Conservation (phyloP, 2,329 filamentous ascomycete genomes). For the Lachnellula cervina region DNA sequence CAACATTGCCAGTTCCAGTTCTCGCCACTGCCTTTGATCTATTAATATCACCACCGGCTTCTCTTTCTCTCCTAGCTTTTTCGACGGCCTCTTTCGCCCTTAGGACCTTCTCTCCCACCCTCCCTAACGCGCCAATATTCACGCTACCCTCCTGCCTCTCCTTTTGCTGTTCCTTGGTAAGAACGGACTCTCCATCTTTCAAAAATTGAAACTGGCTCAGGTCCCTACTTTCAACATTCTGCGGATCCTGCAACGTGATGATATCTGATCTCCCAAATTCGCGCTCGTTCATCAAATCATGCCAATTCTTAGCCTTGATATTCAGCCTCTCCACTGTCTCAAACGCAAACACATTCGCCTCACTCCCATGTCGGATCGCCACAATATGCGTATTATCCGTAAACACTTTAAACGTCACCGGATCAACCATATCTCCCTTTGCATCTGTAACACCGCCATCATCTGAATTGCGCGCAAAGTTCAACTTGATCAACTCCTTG, state of each 20-base stretch:
- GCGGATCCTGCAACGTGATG: conserved; percentile 92
- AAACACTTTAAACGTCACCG: conserved; percentile 94
- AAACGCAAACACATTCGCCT: conserved; percentile 94
- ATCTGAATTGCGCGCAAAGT: conserved; percentile 87
- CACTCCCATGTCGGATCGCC: conserved; percentile 70
- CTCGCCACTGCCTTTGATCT: conserved; percentile 38
- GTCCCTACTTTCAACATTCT: conserved; percentile 78
- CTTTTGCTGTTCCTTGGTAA: conserved; percentile 65
- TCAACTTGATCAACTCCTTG: conserved; percentile 82
- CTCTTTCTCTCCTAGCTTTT: conserved; percentile 72
- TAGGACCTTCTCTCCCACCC: conserved; percentile 73
- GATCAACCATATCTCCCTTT: conserved; percentile 82
- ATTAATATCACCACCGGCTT: conserved; percentile 56
- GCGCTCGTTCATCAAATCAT: conserved; percentile 79
- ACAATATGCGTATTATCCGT: conserved; percentile 98
- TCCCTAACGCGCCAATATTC: conserved; percentile 75
- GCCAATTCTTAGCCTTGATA: conserved; percentile 95
- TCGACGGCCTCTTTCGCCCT: conserved; percentile 93
- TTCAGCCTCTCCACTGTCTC: conserved; percentile 95
- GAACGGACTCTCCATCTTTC: conserved; percentile 68
- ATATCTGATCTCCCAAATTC: conserved; percentile 88
- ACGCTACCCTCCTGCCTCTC: conserved; percentile 64
- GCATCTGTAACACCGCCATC: conserved; percentile 48
- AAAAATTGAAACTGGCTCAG: conserved; percentile 85
- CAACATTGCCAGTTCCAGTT: conserved; percentile 30